Base-by-base conservation (phyloP, 2,329 filamentous ascomycete genomes). In the Fusarium verrucosum region DNA sequence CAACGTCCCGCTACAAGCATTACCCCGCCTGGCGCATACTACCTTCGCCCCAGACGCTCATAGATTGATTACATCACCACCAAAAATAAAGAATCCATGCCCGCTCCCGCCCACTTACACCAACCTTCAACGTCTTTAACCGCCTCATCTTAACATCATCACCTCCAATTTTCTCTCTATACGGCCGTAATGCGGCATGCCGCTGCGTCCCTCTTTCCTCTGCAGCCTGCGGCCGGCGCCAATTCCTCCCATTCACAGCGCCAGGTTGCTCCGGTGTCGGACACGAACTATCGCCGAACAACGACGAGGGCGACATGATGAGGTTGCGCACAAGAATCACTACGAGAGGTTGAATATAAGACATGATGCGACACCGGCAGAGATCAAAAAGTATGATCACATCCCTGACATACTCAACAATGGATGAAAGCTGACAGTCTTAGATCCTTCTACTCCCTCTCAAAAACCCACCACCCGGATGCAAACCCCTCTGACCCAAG, bases 391-490 rank as follows among this genome's bases (percentile, higher is more conserved):
- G 89, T 92, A 51, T 10, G 72, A 43, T 17, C 38, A 53, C 17
- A 19, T 26, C 28, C 14, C 10, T 40, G 9, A 4, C 23, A 11
- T 23, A 16, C 28, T 23, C 7, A n/a, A n/a, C n/a, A n/a, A 10
- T 17, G 20, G n/a, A 44, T 16, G 16, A 36, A 41, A 35, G 25
- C 45, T 50, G 17, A 61, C 41, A n/a, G 56, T 28, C 60, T 45
- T 35, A 89, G 86, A 72, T 87, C 87, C 68, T 99, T 97, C 85
- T 98, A 97, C 83, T 79, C 85, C 61, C 91, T 98, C 75, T 97
- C 93, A 73, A 96, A 97, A 79, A 81, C 85, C 50, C 90, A 97
- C 83, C 95, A 99, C 78, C 95, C 95, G 1, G 95, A 99, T 83
- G 88, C 89, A 75, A 96, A 98, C 82, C 92, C 85, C 59, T 74